These are phyloP conservation scores for Termitomyces heimii DNA, from an alignment of 768 basidiomycete species.

Conservation along the genomic window DNA sequence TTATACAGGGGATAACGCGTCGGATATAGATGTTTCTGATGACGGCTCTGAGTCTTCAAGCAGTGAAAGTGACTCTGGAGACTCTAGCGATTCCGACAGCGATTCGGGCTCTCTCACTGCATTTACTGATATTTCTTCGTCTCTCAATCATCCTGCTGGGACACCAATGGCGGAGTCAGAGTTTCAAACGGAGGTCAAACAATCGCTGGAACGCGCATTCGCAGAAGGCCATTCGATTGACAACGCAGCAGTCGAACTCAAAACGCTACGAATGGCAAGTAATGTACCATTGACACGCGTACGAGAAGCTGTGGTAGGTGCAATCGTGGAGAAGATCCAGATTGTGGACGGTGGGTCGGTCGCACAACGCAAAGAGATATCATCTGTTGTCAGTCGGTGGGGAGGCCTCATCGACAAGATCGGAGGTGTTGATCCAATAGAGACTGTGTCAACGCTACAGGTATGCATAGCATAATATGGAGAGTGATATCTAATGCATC, in stretches of 20 bases:
- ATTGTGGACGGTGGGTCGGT: slow-evolving; percentile 50
- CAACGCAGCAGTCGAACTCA: slow-evolving; percentile 90
- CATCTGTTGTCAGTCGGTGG: slow-evolving; percentile 67
- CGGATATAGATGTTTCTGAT: slow-evolving; percentile 60
- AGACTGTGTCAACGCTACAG: slow-evolving; percentile 77
- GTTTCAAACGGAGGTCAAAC: slow-evolving; percentile 71
- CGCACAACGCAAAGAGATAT: slow-evolving; percentile 62
- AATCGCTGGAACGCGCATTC: slow-evolving; percentile 89
- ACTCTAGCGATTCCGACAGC: slow-evolving; percentile 30
- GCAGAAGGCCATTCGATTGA: slow-evolving; percentile 88
- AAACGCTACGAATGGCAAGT: slow-evolving; percentile 94
- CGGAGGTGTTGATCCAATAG: slow-evolving; percentile 77
- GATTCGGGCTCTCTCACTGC: slow-evolving; percentile 32
- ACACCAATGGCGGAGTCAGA: slow-evolving; percentile 52
- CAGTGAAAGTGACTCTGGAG: slow-evolving; percentile 38
- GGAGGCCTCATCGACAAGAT: slow-evolving; percentile 76
- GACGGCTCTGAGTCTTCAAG: slow-evolving; percentile 52
- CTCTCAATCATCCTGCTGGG: slow-evolving; percentile 30
- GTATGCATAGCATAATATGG: slow-evolving; percentile 28
- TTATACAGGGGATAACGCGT: slow-evolving; percentile 49
- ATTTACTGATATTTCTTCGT: slow-evolving; percentile 45
- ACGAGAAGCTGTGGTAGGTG: slow-evolving; percentile 83
- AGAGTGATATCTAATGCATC: neutral
- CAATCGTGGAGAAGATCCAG: slow-evolving; percentile 67
- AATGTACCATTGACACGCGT: slow-evolving; percentile 88